Base-by-base conservation (phyloP, 306 rosid genomes). In the Abrus precatorius region DNA sequence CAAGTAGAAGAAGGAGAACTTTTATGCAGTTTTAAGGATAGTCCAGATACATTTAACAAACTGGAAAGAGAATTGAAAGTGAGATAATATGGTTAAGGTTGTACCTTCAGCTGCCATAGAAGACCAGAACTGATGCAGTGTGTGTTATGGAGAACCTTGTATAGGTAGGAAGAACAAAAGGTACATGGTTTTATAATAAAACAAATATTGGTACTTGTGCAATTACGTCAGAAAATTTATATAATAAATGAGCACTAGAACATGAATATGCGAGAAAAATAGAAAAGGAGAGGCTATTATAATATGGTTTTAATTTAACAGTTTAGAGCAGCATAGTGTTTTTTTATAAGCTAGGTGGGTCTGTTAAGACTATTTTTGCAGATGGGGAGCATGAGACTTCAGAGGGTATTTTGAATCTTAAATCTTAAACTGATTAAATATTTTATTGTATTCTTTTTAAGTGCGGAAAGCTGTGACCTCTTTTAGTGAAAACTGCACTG, bases 261-360 rank as follows among this genome's bases (percentile, higher is more conserved):
- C 72, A 65, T 79, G 80, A 66, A 56, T 73, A 80, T 68, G n/a
- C 3, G 57, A n/a, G 64, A 52, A 48, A 79, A 66, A 78, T 8
- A 79, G 66, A 76, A 59, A 2, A 44, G 56, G 38, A 45, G 54
- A 52, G 71, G n/a, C 34, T 33, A 56, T 49, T 69, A 83, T 80
- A 62, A 88, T 87, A 79, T 66, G 48, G 8, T 84, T 82, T 66
- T 60, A 68, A 84, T 82, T 66, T 60, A 68, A 84, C 59, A 85
- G 88, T 81, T 79, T 85, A 85, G 84, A 86, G 84, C 77, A 80
- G 76, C 52, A 66, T 60, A 71, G 75, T 93, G 86, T 76, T 70
- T 84, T 85, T 83, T 79, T 82, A 86, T 90, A 87, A 89, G 93
- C 75, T 89, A 74, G 90, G 92, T 89, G 95, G 91, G 83, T 72